Percentiles rank a stretch among this genome's conserved stretches.
Evolutionary conservation across 2,329 filamentous ascomycete species (phyloP).

Genomic region (Chaetomiaceae sp.): DNA sequence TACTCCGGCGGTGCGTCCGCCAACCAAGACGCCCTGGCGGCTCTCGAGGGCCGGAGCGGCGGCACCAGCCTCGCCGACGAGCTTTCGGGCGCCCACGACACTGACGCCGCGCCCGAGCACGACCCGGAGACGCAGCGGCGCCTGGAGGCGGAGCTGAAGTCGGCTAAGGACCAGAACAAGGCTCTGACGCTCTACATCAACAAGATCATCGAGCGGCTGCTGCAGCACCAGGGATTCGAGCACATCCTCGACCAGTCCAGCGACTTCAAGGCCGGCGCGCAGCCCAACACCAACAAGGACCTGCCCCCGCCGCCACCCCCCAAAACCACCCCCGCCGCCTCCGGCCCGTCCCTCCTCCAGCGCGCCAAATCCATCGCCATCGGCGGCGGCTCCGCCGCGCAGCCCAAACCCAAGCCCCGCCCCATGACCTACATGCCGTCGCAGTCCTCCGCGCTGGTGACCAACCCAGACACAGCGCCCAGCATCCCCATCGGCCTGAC

Average conservation of each 20-base stretch:
- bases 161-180: conserved; percentile 89
- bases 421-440: conserved; percentile 53
- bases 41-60: conserved; percentile 50
- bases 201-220: conserved; percentile 92
- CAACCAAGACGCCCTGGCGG: conserved; percentile 59
- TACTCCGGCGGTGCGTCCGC: conserved; percentile 50
- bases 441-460: conserved; percentile 35
- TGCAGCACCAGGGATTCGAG: conserved; percentile 93
- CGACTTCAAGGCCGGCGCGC: conserved; percentile 47
- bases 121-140: conserved; percentile 49
- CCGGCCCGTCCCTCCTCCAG: conserved; percentile 48
- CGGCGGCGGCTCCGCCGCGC: conserved; percentile 28
- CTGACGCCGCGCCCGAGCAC: conserved; percentile 32
- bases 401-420: conserved; percentile 42
- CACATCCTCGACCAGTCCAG: conserved; percentile 80
- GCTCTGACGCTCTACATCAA: conserved; percentile 96
- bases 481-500: conserved; percentile 63
- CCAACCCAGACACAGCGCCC: conserved; percentile 67
- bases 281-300: conserved; percentile 68
- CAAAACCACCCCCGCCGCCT: conserved; percentile 35
- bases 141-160: conserved; percentile 72
- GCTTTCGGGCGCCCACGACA: conserved; percentile 61
- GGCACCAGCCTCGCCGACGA: conserved; percentile 75
- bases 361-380: conserved; percentile 56
- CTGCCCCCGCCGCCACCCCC: conserved; percentile 64